Evolutionary conservation across 139 green algal species (phyloP).

Genomic region (Pleodorina starrii): DNA sequence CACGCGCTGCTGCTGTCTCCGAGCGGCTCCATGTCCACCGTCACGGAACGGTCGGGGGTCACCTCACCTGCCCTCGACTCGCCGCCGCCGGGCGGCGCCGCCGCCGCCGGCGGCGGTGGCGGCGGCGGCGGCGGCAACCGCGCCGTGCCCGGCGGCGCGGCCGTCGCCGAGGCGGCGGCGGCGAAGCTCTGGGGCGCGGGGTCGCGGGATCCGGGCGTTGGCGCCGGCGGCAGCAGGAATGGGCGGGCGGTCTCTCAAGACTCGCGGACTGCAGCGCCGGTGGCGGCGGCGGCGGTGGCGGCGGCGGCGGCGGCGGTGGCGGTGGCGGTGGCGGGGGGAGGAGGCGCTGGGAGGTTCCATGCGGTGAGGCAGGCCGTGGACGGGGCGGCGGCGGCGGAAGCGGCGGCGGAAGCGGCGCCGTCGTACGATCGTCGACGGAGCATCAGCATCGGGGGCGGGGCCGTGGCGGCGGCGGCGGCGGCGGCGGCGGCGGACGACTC

Average conservation of each 20-base stretch:
- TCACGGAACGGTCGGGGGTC: neutral
- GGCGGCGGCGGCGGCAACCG: neutral
- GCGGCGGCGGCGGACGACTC: neutral
- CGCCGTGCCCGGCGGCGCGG: neutral
- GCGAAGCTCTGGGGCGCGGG: neutral
- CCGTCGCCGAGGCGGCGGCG: neutral
- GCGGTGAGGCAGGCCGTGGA: constrained; percentile 1
- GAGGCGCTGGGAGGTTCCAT: neutral
- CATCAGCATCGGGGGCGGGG: neutral
- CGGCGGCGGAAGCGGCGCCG: neutral
- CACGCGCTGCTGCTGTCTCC: constrained; percentile 29
- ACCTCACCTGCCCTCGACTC: neutral
- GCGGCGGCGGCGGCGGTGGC: neutral
- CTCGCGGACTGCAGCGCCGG: too few species aligned
- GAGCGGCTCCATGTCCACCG: neutral
- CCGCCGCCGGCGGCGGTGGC: neutral
- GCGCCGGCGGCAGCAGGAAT: neutral
- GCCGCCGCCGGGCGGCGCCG: neutral
- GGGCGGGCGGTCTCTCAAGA: too few species aligned
- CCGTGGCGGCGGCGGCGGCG: neutral
- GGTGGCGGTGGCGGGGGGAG: neutral
- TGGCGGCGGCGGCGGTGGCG: neutral
- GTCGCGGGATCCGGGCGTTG: neutral
- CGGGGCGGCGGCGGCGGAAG: neutral
- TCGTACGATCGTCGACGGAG: neutral